Percentiles rank a stretch among this genome's conserved stretches.
Conservation (phyloP, 2,329 filamentous ascomycete species). For the Pseudomassariella vexata region DNA sequence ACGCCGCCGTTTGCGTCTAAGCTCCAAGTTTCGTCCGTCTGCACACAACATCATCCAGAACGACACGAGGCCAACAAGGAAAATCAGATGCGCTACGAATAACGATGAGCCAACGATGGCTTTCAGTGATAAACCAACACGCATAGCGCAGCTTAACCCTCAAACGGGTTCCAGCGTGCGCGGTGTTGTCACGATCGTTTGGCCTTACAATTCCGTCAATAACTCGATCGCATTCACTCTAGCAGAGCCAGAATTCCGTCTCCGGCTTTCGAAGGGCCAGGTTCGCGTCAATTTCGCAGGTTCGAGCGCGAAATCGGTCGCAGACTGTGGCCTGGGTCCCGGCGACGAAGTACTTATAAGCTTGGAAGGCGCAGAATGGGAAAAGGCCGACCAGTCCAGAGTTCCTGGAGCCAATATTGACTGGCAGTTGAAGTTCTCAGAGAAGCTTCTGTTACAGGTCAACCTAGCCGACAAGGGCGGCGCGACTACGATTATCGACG, state of each 20-base stretch:
- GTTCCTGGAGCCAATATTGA: conserved; percentile 47
- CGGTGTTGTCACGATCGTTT: conserved; percentile 77
- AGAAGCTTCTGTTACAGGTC: conserved; percentile 43
- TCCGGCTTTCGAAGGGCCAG: conserved; percentile 72
- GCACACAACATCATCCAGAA: too few species aligned
- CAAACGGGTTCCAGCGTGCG: conserved; percentile 46
- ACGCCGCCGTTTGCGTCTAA: too few species aligned
- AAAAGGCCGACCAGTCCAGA: conserved; percentile 41
- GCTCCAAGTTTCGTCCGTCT: too few species aligned
- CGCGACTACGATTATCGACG: conserved; percentile 42
- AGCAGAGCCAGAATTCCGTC: conserved; percentile 76
- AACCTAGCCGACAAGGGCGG: conserved; percentile 41
- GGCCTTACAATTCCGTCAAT: conserved; percentile 81
- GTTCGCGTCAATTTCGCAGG: conserved; percentile 73
- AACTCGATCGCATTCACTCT: conserved; percentile 72
- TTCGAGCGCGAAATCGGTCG: conserved; percentile 62
- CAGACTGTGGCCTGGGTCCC: conserved; percentile 63
- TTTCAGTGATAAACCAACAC: too few species aligned
- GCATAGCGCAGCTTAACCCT: conserved; percentile 52
- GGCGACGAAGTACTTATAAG: conserved; percentile 69
- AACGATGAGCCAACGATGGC: not conserved
- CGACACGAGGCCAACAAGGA: too few species aligned
- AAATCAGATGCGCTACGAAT: too few species aligned
- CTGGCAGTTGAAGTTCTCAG: conserved; percentile 53
- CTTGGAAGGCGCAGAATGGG: conserved; percentile 65